A percentile compares a stretch with the other conserved stretches of the same genome.
Evolutionary conservation across 1,284 basidiomycete species (phyloP).

Genomic region (Veloporphyrellus conicus): DNA sequence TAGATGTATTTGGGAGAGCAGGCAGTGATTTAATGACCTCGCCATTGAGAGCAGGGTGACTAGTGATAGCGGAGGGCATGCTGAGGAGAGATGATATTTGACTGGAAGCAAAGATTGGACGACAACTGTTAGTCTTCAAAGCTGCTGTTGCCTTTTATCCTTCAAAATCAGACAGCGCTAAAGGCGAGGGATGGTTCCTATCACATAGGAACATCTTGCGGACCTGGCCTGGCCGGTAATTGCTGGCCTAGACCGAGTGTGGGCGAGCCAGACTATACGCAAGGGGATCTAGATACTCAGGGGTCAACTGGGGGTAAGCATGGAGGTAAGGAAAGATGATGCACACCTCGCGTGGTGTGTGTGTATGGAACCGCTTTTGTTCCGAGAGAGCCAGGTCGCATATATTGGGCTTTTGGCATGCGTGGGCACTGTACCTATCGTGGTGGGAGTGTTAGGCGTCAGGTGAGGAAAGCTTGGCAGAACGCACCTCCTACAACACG

Average conservation of each 20-base stretch:
- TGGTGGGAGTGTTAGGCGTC: neutral
- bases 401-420: neutral
- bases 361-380: no score
- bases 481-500: neutral
- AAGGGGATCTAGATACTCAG: neutral
- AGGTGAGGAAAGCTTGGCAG: neutral
- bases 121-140: neutral
- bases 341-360: no score
- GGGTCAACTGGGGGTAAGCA: neutral
- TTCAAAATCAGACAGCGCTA: neutral
- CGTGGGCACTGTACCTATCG: neutral
- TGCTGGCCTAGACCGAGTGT: neutral
- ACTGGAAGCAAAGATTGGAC: neutral
- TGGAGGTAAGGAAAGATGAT: neutral
- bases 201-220: neutral
- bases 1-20: neutral
- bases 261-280: neutral
- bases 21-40: neutral
- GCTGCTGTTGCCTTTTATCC: neutral
- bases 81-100: neutral
- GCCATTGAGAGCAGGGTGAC: neutral
- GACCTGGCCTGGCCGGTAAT: neutral
- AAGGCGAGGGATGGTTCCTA: neutral
- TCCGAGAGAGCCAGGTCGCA: no score
- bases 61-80: slow-evolving; percentile 1